A percentile compares a stretch with the other conserved stretches of the same genome.
Conservation (phyloP, 1,284 basidiomycete genomes). For the Ganoderma multipileum region DNA sequence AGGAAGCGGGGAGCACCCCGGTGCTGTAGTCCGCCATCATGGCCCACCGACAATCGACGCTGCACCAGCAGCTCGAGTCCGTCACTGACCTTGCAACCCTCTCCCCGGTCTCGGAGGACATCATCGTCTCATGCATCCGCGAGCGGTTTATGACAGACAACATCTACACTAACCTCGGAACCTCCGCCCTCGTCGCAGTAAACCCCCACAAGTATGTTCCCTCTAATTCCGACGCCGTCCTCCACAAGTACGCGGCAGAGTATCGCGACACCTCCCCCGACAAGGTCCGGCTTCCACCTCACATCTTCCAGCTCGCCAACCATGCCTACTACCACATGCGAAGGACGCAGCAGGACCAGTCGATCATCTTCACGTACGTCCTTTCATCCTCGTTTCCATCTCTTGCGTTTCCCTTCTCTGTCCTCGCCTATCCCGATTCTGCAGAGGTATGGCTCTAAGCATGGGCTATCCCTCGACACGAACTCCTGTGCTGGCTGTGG, state of each 20-base stretch:
- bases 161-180: slow-evolving; percentile 82
- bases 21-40: slow-evolving; percentile 34
- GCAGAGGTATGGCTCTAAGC: neutral
- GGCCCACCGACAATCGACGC: slow-evolving; percentile 41
- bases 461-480: neutral
- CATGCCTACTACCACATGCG: slow-evolving; percentile 97
- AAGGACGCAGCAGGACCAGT: slow-evolving; percentile 93
- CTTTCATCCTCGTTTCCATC: slow-evolving; percentile 23
- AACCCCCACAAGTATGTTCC: slow-evolving; percentile 90
- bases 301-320: slow-evolving; percentile 89
- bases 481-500: neutral
- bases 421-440: neutral
- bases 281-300: slow-evolving; percentile 58
- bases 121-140: slow-evolving; percentile 82
- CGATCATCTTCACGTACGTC: slow-evolving; percentile 81
- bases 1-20: slow-evolving; percentile 31
- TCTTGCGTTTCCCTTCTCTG: neutral
- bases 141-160: slow-evolving; percentile 87
- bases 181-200: slow-evolving; percentile 78
- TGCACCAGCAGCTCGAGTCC: slow-evolving; percentile 71
- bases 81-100: slow-evolving; percentile 70
- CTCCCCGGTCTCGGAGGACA: slow-evolving; percentile 72
- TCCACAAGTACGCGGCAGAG: slow-evolving; percentile 85
- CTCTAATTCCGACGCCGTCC: slow-evolving; percentile 79
- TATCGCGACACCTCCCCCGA: slow-evolving; percentile 60